These are phyloP conservation scores for Nymphaea thermarum DNA, from an alignment of 164 flowering plant species.

Conservation along the genomic window DNA sequence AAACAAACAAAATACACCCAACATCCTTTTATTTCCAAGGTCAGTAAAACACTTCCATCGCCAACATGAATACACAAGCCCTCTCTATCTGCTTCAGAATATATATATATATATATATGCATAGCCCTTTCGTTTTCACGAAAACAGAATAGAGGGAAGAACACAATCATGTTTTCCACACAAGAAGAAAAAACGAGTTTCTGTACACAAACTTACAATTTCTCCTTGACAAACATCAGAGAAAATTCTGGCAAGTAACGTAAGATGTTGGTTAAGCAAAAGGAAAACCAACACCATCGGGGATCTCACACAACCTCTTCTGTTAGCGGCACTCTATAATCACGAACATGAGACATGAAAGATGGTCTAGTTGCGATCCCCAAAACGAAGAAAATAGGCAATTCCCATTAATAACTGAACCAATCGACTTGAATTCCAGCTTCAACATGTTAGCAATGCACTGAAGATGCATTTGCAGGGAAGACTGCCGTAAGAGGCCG, in stretches of 20 bases:
- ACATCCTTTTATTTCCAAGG: not conserved
- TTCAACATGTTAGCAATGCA: not conserved
- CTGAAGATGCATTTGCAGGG: not conserved
- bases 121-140: not conserved
- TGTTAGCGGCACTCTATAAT: no score
- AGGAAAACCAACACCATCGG: not conserved
- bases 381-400: not conserved
- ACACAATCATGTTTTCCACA: not conserved
- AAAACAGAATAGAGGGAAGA: not conserved
- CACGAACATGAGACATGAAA: not conserved
- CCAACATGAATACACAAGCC: not conserved
- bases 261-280: not conserved
- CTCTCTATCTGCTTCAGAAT: no score
- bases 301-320: not conserved
- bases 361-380: not conserved
- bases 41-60: not conserved
- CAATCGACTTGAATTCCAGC: not conserved
- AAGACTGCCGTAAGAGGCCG: not conserved
- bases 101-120: no score
- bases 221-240: not conserved
- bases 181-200: not conserved
- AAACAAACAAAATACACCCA: not conserved
- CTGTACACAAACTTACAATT: constrained; percentile 3
- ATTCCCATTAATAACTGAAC: not conserved
- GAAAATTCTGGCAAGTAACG: not conserved